Evolutionary conservation across 805 yeast genomes (phyloP), one percentile per base, ranked within the genome.

Genomic region (Teunomyces kruisii): DNA sequence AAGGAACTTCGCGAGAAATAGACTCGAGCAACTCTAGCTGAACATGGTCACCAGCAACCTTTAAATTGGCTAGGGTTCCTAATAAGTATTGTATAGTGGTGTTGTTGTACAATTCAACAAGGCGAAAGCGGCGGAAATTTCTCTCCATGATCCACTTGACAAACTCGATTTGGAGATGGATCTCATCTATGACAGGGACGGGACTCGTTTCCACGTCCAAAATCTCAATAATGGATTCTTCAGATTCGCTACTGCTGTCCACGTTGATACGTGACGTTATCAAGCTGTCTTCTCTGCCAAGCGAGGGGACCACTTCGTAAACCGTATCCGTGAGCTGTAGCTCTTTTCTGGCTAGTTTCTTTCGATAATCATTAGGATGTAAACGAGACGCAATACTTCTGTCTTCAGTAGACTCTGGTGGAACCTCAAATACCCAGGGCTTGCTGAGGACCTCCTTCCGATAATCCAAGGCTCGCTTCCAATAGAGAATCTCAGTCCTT

Each of bases 381-480:
- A 43, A 31, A 12, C n/a, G 38, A 10, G 17, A 17, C 15, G 9
- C 9, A 10, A 8, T 8, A 3, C n/a, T n/a, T 22, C 15, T 4
- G n/a, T 19, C n/a, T 35, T 35, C 16, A 19, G 38, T 14, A 1
- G n/a, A n/a, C 12, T 10, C 13, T 6, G 3, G 26, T 15, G 31
- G 16, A 5, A 26, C 32, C 1, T 14, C 13, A 22, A 32, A 32
- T 9, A 24, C 30, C 75, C 75, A 70, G 0, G 66, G 67, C 2
- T 13, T 36, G 6, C 24, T 13, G 3, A 69, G 52, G 4, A 49
- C 35, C 10, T 39, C 31, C 6, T 49, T 40, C 28, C 67, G 49
- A 27, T 50, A 51, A 1, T 51, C 49, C 13, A 70, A 45, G 9
- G 57, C 51, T 6, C 50, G 46, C 4, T 51, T 45, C 75, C 75